Evolutionary conservation across 495 filamentous ascomycete genomes (phyloP), one percentile per base, ranked within the genome.

Genomic region (Hypoxylon cercidicola): DNA sequence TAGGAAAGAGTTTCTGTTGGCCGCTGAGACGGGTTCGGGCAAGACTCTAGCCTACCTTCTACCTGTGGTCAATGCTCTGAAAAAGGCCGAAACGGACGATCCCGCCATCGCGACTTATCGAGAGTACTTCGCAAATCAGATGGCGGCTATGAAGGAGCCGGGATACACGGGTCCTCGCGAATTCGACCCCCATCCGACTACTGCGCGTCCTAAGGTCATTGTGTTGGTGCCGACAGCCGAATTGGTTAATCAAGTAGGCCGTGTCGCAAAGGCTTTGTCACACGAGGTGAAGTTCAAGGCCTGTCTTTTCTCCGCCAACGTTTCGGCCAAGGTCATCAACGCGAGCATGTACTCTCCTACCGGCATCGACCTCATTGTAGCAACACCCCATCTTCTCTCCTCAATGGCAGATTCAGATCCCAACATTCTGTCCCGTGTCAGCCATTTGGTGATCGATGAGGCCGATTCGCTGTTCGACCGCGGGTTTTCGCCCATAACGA

Each of bases 11-110:
- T 97, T 90, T 70, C 84, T 99, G 10, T 81, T 99, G 15, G 95
- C 96, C 0, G 95, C 96, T 10, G 95, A 99, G 78, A 99, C 95
- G 1, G 95, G 95, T 9, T 97, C 95, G 1, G 95, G 95, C 53
- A 99, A 99, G 77, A 99, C 95, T 1, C 79, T 99, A 62, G 90
- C 95, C 23, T 99, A 99, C 70, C 76, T 97, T 20, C 71, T 97
- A 16, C 96, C 95, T 0, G 77, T 87, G 15, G 77, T 98, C 34
- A 86, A 99, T 78, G 87, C 89, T 18, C 74, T 98, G 60, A 98
- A 98, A 79, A 80, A 84, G 19, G 85, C 86, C 13, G 95, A 97
- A 72, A 78, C 80, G 0, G 74, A 79, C 4, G 90, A 94, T 46
- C 74, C 77, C 9, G 80, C 86, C 23, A 77, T 83, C 1, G 75